Percentiles rank a stretch among this genome's conserved stretches.
Conservation (phyloP, 1,284 basidiomycete genomes). For the Ustilago vetiveriae region DNA sequence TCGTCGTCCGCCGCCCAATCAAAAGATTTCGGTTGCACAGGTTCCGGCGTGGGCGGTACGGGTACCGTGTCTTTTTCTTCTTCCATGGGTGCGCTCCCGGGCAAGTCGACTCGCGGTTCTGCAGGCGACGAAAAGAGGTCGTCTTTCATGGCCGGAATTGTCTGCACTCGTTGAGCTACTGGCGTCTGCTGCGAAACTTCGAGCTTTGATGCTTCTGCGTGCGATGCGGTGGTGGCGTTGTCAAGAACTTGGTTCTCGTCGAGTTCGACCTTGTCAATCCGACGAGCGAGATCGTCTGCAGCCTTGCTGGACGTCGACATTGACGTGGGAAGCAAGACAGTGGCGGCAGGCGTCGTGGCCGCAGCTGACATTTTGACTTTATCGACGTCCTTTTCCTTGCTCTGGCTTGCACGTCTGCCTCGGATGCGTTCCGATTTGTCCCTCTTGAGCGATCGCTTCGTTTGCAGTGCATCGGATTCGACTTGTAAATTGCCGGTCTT, state of each 20-base stretch:
- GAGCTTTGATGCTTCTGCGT: background rate
- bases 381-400: slow-evolving; percentile 42
- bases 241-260: background rate
- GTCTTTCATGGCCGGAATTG: slow-evolving; percentile 28
- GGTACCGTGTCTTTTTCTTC: background rate
- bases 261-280: slow-evolving; percentile 12
- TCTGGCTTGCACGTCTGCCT: slow-evolving; percentile 32
- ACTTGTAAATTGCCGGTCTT: slow-evolving; percentile 7
- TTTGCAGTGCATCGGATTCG: slow-evolving; percentile 8
- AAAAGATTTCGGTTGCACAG: slow-evolving; percentile 22
- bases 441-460: slow-evolving; percentile 35
- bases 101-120: slow-evolving; percentile 27
- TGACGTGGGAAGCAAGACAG: slow-evolving; percentile 12
- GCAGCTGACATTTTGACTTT: slow-evolving; percentile 19
- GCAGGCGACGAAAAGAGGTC: slow-evolving; percentile 39
- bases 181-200: slow-evolving; percentile 16
- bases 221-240: background rate
- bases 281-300: slow-evolving; percentile 10
- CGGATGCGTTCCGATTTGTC: slow-evolving; percentile 46
- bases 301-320: background rate
- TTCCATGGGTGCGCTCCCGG: background rate
- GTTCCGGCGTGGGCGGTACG: slow-evolving; percentile 10
- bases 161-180: slow-evolving; percentile 24
- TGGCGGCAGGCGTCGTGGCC: slow-evolving; percentile 3
- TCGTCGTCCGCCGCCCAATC: slow-evolving; percentile 60